Percentiles rank a stretch among this genome's conserved stretches.
These are phyloP conservation scores for Hemisphaericaspora xylanilytica DNA, from an alignment of 1,139 yeast species.

Conservation along the genomic window DNA sequence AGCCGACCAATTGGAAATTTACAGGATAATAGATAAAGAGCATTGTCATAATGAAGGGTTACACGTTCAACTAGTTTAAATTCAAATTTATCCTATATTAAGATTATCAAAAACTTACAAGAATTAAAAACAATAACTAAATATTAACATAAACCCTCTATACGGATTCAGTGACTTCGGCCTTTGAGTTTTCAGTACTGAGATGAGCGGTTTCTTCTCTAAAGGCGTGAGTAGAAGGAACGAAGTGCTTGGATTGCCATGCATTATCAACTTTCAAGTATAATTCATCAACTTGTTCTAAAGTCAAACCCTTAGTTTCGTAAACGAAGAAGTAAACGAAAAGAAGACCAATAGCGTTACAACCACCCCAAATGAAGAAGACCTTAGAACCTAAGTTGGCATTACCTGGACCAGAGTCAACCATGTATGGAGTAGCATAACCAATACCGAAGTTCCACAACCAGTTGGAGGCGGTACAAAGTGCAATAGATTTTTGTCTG, in stretches of 20 bases:
- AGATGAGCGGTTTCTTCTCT: slow-evolving; percentile 18
- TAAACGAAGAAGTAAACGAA: slow-evolving; percentile 67
- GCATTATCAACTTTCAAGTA: slow-evolving; percentile 33
- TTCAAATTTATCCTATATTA: no score
- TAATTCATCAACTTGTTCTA: slow-evolving; percentile 64
- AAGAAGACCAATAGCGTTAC: slow-evolving; percentile 34
- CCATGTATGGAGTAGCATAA: slow-evolving; percentile 65
- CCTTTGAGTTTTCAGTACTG: neutral
- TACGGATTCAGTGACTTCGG: neutral
- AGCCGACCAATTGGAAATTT: no score
- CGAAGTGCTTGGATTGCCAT: slow-evolving; percentile 30
- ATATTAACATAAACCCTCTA: neutral
- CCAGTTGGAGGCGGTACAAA: slow-evolving; percentile 72
- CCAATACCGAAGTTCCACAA: slow-evolving; percentile 69
- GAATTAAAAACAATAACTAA: neutral
- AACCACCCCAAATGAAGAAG: slow-evolving; percentile 69
- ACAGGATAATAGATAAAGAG: no score
- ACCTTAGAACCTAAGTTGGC: slow-evolving; percentile 64
- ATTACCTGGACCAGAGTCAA: slow-evolving; percentile 58
- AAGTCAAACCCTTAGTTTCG: slow-evolving; percentile 70
- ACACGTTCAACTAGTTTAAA: no score
- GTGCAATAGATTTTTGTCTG: slow-evolving; percentile 67
- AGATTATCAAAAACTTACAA: no score
- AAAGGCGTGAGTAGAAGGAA: slow-evolving; percentile 37
- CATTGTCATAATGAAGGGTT: no score